Conservation (phyloP, 2,329 filamentous ascomycete species). For the Paracoccidioides brasiliensis region DNA sequence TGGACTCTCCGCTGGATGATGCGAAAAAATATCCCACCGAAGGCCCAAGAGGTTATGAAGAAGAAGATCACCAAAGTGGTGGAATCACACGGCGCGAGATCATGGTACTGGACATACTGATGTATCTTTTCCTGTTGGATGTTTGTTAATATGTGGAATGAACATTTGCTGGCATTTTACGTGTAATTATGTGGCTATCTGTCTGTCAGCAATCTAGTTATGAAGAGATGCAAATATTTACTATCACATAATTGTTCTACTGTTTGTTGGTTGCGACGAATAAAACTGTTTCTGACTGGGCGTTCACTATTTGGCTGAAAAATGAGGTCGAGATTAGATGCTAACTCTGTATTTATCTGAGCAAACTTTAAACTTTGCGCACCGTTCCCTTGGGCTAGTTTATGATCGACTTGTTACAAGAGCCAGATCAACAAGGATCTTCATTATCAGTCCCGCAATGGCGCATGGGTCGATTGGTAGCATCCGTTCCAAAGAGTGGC, state of each 20-base stretch:
- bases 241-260: neutral
- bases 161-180: neutral
- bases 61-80: neutral
- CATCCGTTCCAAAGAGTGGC: neutral
- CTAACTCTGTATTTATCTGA: too few species aligned
- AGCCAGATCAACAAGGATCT: too few species aligned
- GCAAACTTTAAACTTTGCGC: neutral
- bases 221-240: neutral
- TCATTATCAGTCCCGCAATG: neutral
- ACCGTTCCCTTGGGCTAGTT: too few species aligned
- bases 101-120: conserved; percentile 2
- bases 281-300: neutral
- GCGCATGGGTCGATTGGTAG: neutral
- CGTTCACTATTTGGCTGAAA: neutral
- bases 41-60: neutral
- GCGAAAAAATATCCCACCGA: neutral
- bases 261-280: neutral
- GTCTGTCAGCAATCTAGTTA: neutral
- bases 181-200: too few species aligned
- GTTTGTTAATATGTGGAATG: neutral
- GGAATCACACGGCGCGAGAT: neutral
- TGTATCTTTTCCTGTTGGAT: neutral
- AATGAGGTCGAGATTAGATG: neutral
- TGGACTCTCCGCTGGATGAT: conserved; percentile 1
- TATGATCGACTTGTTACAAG: neutral